Base-by-base conservation (phyloP, 139 green algal genomes). In the Volvox reticuliferus region DNA sequence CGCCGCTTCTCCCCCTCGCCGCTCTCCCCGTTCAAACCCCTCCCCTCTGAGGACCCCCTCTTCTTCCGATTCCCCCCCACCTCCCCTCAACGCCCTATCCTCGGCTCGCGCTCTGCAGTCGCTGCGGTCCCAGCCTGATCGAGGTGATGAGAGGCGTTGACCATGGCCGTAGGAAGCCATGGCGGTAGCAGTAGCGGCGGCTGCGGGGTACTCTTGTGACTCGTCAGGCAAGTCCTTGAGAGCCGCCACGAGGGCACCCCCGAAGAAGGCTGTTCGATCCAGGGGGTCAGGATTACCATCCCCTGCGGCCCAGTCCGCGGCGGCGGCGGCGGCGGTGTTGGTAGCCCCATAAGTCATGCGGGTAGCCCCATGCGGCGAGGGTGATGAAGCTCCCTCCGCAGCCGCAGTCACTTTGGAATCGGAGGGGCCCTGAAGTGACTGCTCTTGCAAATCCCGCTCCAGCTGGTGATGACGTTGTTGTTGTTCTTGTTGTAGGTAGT, bases 181-280 rank as follows among this genome's bases (percentile, higher is more conserved):
- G n/a, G n/a, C 44, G 9, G 44, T 55, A 9, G 44, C 44, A 9
- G 44, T 9, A 55, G 44, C 44, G 44, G 44, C 44, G 5, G 44
- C 44, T 5, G 44, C 9, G 44, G 9, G 44, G 44, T 55, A 5
- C 61, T 91, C 55, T 14, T 21, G 24, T 71, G 77, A 28, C 87
- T 80, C 55, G n/a, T 44, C 69, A 30, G 26, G 50, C 36, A 35
- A 35, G 21, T 30, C 36, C 33, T 67, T 21, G 32, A 78, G 16
- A 26, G 55, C 62, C 19, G 20, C 20, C 28, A 22, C 19, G 19
- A 80, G 67, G 20, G 50, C 78, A 3, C 37, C n/a, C 19, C 73
- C 75, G 22, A 88, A 83, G 67, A 86, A 86, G 14, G 87, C 67
- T 24, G 79, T 73, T 18, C 37, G 79, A 21, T 69, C 32, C 36